Evolutionary conservation across 148 eudicot genomes (phyloP), one percentile per base, ranked within the genome.

Genomic region (Fagopyrum homotropicum): DNA sequence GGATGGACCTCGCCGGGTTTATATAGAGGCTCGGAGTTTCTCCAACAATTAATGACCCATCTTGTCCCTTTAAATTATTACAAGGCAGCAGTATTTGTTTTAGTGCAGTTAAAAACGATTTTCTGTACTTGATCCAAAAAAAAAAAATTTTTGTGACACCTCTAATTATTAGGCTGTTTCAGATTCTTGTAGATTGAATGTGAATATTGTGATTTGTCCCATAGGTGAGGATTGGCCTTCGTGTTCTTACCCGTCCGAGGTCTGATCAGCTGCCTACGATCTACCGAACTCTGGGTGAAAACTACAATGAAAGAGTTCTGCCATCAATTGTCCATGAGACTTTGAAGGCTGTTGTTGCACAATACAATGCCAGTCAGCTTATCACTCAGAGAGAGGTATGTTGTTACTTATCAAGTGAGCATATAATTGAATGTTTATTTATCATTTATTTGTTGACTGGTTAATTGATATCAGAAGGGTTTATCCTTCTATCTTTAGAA

Each of bases 281-380:
- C 60, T 94, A 94, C 72, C 90, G 98, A 44, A 88, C 93, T 40
- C 96, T 94, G 76, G 98, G 98, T 81, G 88, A 90, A 79, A 90
- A 94, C 81, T 94, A 89, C 63, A 89, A 88, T 74, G 98, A 94
- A 77, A 91, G 96, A 80, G 97, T 94, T 46, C 76, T 94, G 78
- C 98, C 98, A 76, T 94, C 97, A 44, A 88, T 94, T 12, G 88
- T 94, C 75, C 91, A 94, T 75, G 98, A 94, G 82, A 91, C 97
- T 73, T 75, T 94, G 89, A 94, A 91, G 82, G 85, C 98, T 76
- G 98, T 91, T 70, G 97, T 94, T 81, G 98, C 98, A 26, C 98
- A 90, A 61, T 94, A 94, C 79, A 94, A 91, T 77, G 98, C 98
- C 35, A 94, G 98, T 84, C 96, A 94, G 84, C 92, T 94, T 19